Conservation (phyloP, 1,284 basidiomycete species). For the Ganoderma resinaceum region DNA sequence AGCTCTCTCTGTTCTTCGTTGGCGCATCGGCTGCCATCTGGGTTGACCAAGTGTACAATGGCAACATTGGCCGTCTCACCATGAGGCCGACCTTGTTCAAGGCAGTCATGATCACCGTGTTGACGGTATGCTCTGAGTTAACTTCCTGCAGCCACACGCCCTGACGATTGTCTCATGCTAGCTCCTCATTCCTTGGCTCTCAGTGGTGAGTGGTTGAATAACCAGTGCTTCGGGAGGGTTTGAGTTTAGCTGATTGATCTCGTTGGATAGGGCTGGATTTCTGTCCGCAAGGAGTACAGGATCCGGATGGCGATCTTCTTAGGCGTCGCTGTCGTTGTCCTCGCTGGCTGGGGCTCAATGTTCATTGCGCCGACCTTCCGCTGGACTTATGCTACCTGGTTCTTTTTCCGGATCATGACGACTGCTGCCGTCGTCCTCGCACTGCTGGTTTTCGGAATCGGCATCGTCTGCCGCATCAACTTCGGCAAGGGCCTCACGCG, state of each 20-base stretch:
- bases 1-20: conserved; percentile 81
- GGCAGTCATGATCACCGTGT: conserved; percentile 59
- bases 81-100: conserved; percentile 57
- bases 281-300: conserved; percentile 70
- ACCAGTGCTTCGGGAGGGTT: too few relatives aligned
- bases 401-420: conserved; percentile 74
- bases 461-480: conserved; percentile 71
- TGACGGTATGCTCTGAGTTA: conserved; percentile 54
- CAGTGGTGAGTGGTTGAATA: conserved; percentile 53
- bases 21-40: conserved; percentile 72
- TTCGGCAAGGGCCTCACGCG: conserved; percentile 76
- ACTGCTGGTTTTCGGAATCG: conserved; percentile 61
- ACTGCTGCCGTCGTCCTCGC: conserved; percentile 65
- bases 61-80: conserved; percentile 62
- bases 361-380: conserved; percentile 75
- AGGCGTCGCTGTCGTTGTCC: conserved; percentile 61
- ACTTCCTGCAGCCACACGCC: not conserved
- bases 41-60: conserved; percentile 78
- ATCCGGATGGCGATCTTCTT: conserved; percentile 69
- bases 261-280: conserved; percentile 72
- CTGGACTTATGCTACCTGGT: conserved; percentile 78
- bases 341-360: conserved; percentile 74
- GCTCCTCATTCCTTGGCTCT: conserved; percentile 75
- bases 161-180: conserved; percentile 34
- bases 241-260: conserved; percentile 8